phyloP scores from a whole-genome alignment of 2,329 filamentous ascomycete genomes.

The Talaromyces atroroseus region DNA sequence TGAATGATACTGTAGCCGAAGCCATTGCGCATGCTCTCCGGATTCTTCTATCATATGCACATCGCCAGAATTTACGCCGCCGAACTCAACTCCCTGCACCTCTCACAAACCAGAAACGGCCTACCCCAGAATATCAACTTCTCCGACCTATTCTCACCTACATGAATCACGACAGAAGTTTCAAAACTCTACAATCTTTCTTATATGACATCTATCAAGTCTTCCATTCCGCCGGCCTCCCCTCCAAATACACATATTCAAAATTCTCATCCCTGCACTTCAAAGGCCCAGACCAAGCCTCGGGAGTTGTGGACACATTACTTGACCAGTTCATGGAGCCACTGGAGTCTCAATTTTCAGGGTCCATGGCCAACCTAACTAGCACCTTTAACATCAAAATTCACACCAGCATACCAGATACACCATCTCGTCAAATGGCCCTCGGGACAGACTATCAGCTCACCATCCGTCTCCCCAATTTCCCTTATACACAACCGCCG shows the following conservation, averaged over 20 bases:
- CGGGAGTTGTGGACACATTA: constrained; percentile 33
- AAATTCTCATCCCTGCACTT: constrained; percentile 23
- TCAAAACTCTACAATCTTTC: constrained; percentile 30
- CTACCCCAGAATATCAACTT: constrained; percentile 50
- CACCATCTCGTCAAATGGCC: constrained; percentile 9
- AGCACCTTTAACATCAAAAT: constrained; percentile 35
- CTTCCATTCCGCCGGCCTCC: constrained; percentile 28
- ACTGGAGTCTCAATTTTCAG: constrained; percentile 39
- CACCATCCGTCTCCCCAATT: constrained; percentile 27
- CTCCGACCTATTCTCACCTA: constrained; percentile 54
- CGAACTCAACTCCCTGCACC: constrained; percentile 61
- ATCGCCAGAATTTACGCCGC: constrained; percentile 63
- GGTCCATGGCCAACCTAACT: constrained; percentile 29
- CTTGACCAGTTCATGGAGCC: constrained; percentile 38
- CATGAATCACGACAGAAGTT: constrained; percentile 44
- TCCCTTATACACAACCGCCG: constrained; percentile 28
- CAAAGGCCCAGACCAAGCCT: background rate
- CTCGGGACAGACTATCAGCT: constrained; percentile 38
- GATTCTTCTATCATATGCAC: constrained; percentile 71
- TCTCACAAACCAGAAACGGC: constrained; percentile 46
- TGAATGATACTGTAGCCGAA: constrained; percentile 52
- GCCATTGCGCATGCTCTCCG: constrained; percentile 63
- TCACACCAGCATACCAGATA: constrained; percentile 29
- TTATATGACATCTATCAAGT: constrained; percentile 27
- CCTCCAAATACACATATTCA: constrained; percentile 21